Base-by-base conservation (phyloP, 495 filamentous ascomycete genomes). In the Terfezia boudieri region DNA sequence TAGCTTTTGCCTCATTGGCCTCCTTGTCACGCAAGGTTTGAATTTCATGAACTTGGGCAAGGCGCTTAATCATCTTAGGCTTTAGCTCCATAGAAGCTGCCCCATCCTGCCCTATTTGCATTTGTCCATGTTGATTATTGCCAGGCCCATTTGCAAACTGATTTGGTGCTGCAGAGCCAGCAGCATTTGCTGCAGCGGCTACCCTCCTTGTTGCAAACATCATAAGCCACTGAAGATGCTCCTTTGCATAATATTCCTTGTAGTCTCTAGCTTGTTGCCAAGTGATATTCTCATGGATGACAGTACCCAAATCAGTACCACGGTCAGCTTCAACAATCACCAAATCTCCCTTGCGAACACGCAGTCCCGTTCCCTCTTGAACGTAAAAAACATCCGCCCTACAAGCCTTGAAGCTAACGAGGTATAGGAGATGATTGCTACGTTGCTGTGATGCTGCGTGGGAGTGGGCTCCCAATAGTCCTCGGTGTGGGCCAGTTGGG, bases 271-370 rank as follows among this genome's bases (percentile, higher is more conserved):
- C 90, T 52, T 81, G 76, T 55, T 82, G 77, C 72, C 84, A 82
- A 23, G 83, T 80, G 38, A 95, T 76, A 60, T 89, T 86, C 43
- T 86, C 81, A 57, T 80, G 76, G 43, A 81, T 78, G 32, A 98
- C 86, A n/a, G 86, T 93, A 9, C 90, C 92, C 54, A 98, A 77
- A 63, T 98, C 92, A 9, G 84, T 92, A 17, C 90, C 90, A 53
- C 90, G 84, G 65, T 98, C 90, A 12, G 90, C 90, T 68, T 98
- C 90, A 36, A 95, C 88, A 58, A 96, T 94, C 52, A 98, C 92
- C 53, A 96, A 70, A 64, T 98, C 90, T 36, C 92, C 92, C 35
- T 76, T 76, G 56, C 86, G 89, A 53, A 94, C 82, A 52, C 84
- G 82, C 32, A 98, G 73, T 2, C 92, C 92, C 11, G 87, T 95